Conservation (phyloP, 371 early-diverging fungal species). For the Rhizopus arrhizus region DNA sequence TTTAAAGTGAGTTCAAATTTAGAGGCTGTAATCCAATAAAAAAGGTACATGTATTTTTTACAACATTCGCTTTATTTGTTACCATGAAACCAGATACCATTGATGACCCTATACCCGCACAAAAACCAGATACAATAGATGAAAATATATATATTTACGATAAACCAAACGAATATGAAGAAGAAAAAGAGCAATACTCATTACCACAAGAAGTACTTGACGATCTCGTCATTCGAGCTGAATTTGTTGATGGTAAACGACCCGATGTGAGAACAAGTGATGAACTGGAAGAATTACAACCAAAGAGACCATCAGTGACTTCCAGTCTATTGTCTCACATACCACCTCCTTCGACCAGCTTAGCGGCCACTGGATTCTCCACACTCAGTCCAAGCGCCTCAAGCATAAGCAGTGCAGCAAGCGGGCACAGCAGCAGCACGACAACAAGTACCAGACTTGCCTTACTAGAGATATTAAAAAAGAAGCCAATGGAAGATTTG, state of each 20-base stretch:
- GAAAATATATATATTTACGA: constrained; percentile 15
- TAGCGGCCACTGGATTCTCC: constrained; percentile 8
- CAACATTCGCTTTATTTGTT: too few relatives aligned
- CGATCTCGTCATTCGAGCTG: constrained; percentile 26
- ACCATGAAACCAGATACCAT: constrained; percentile 27
- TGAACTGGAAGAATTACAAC: constrained; percentile 10
- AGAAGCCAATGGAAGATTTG: constrained; percentile 31
- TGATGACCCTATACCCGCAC: constrained; percentile 8
- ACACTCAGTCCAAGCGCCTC: constrained; percentile 15
- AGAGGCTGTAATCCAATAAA: too few relatives aligned
- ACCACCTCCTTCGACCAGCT: constrained; percentile 19
- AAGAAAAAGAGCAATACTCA: constrained; percentile 9
- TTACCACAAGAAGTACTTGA: constrained; percentile 30
- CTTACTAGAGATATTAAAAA: constrained; percentile 22
- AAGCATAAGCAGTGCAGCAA: constrained; percentile 17
- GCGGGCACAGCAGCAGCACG: constrained; percentile 7
- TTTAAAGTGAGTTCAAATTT: too few relatives aligned
- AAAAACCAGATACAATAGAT: constrained; percentile 30
- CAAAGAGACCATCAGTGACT: not conserved
- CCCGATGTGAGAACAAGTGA: constrained; percentile 24
- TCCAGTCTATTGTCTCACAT: constrained; percentile 15
- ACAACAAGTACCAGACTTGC: constrained; percentile 17
- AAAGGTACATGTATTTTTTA: too few relatives aligned
- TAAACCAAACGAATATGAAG: constrained; percentile 34
- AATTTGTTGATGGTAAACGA: constrained; percentile 31